Evolutionary conservation across 176 grass and related monocot genomes (phyloP).

Genomic region (Hsuehochloa calcarea): DNA sequence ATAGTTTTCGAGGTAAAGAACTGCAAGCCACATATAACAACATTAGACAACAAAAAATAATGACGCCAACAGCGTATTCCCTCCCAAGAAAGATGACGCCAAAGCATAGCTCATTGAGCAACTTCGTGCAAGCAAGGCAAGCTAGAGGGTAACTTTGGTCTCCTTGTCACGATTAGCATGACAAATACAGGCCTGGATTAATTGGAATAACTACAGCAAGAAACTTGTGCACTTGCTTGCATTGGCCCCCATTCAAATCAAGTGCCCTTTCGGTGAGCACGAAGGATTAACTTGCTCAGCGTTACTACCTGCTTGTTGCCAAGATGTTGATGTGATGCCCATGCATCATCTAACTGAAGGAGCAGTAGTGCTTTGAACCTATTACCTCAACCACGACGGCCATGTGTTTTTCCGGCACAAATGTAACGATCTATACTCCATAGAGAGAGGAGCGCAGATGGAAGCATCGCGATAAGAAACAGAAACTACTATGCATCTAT

Average conservation of each 20-base stretch:
- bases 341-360: too few relatives aligned
- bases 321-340: neutral
- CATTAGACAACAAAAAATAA: neutral
- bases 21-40: neutral
- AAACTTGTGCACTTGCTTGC: constrained; percentile 24
- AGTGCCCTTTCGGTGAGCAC: constrained; percentile 9
- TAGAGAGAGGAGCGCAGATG: neutral
- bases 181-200: constrained; percentile 24
- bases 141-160: neutral
- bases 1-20: constrained; percentile 1
- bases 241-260: neutral
- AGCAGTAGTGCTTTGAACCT: too few relatives aligned
- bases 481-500: neutral
- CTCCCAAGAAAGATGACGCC: neutral
- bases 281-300: neutral
- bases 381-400: neutral
- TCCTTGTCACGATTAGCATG: constrained; percentile 26
- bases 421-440: neutral
- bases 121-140: constrained; percentile 16
- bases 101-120: neutral
- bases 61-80: neutral
- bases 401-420: neutral
- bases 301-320: neutral
- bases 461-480: neutral
- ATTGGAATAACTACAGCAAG: constrained; percentile 32